Base-by-base conservation (phyloP, 2,329 filamentous ascomycete species). In the Pseudofabraea citricarpa region DNA sequence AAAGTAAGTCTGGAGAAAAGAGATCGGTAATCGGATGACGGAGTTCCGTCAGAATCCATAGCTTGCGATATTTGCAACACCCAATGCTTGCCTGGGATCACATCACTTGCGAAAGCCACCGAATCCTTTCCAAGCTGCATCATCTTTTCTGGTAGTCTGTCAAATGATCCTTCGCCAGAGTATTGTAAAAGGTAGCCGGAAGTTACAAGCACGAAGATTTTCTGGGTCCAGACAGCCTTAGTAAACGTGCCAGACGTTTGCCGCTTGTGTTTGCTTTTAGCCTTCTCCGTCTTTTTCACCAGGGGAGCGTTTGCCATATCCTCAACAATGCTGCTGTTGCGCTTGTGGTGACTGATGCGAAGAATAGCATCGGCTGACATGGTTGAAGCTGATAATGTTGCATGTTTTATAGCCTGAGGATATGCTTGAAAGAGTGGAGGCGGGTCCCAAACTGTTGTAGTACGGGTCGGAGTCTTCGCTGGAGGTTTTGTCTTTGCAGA, bases 381-480 rank as follows among this genome's bases (percentile, higher is more conserved):
- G 2, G 75, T 77, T 27, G 84, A 83, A 13, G 85, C 76, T 20
- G 82, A 76, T 3, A 95, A 70, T 13, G 76, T 80, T 9, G 79
- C 81, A 61, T 93, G 79, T 57, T 86, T 90, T 52, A 88, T 75
- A 3, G 88, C 81, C 63, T 95, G 90, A 0, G 87, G 85, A 60
- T 90, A 95, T 10, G 87, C 89, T 61, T 95, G 86, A 62, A 90
- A 94, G 10, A 96, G 68, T 2, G 89, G 87, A 6, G 88, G 87
- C 13, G 83, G 77, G 44, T 79, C 75, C 82, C 82, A 87, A 10
- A 55, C 57, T 45, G 55, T 43, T 15, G 53, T 52, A 9, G 50
- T 48, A 8, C 55, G 45, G 8, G 49, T 46, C 26, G 46, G 50
- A 20, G 43, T 39, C 41, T 46, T 53, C 20, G 45, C 16, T 12